Conservation (phyloP, 208 protist species). For the Acanthamoeba sp. region DNA sequence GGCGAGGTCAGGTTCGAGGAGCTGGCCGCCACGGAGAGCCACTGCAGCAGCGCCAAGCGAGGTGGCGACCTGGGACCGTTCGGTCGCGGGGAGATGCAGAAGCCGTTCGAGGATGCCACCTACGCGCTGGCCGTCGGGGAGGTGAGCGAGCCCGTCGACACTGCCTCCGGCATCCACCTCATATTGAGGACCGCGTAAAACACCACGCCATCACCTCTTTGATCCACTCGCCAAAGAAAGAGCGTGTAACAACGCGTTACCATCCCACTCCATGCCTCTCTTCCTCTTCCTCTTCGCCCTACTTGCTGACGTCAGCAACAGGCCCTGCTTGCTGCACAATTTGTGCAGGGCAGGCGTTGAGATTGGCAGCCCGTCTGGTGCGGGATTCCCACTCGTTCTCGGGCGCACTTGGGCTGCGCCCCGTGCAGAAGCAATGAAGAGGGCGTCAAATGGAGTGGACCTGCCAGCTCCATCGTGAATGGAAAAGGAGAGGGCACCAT, state of each 20-base stretch:
- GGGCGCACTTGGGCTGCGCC: not conserved
- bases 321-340: no score
- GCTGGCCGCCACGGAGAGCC: conserved; percentile 76
- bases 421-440: not conserved
- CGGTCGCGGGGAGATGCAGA: conserved; percentile 86
- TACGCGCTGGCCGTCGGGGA: conserved; percentile 81
- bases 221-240: no score
- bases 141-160: conserved; percentile 47
- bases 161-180: conserved; percentile 38
- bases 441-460: no score
- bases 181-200: conserved; percentile 19
- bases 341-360: not conserved
- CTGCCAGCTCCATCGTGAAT: no score
- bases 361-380: not conserved
- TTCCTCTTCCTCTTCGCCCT: no score
- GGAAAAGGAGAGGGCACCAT: no score
- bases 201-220: no score
- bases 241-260: no score
- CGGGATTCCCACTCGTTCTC: not conserved
- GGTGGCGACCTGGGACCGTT: conserved; percentile 85
- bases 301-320: not conserved
- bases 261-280: no score
- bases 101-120: conserved; percentile 83
- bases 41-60: conserved; percentile 81
- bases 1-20: conserved; percentile 78